Conservation (phyloP, 192 early-diverging fungal genomes). For the Rhizoclosmatium globosum region DNA sequence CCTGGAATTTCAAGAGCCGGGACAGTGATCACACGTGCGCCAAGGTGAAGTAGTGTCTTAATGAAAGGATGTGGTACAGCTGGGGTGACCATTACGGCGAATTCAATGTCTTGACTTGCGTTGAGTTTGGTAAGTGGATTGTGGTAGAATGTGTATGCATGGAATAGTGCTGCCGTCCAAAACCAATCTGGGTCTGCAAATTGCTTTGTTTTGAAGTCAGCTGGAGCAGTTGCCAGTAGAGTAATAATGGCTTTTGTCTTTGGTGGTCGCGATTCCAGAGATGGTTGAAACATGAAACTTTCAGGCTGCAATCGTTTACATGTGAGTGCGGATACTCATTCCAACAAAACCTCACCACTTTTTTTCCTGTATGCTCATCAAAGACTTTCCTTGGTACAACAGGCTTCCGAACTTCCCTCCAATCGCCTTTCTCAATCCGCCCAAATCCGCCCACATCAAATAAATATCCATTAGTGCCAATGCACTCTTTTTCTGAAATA, state of each 20-base stretch:
- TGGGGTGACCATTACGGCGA: constrained; percentile 3
- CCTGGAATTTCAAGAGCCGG: constrained; percentile 7
- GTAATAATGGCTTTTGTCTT: constrained; percentile 22
- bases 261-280: neutral
- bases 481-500: neutral
- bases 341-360: no score
- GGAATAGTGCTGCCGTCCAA: neutral
- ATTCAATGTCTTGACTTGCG: constrained; percentile 21
- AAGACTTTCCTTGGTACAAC: no score
- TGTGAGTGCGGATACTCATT: no score
- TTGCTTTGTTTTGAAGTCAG: neutral
- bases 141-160: constrained; percentile 15
- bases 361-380: no score
- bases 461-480: neutral
- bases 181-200: constrained; percentile 10
- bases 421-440: no score
- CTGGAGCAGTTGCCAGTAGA: neutral
- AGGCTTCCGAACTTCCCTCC: no score
- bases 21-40: constrained; percentile 6
- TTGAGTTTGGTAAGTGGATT: constrained; percentile 5
- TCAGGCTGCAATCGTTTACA: no score
- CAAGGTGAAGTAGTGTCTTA: neutral
- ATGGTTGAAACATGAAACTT: no score
- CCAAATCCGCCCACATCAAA: neutral
- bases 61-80: neutral